Base-by-base conservation (phyloP, 2,329 filamentous ascomycete species). In the Beauveria bassiana region DNA sequence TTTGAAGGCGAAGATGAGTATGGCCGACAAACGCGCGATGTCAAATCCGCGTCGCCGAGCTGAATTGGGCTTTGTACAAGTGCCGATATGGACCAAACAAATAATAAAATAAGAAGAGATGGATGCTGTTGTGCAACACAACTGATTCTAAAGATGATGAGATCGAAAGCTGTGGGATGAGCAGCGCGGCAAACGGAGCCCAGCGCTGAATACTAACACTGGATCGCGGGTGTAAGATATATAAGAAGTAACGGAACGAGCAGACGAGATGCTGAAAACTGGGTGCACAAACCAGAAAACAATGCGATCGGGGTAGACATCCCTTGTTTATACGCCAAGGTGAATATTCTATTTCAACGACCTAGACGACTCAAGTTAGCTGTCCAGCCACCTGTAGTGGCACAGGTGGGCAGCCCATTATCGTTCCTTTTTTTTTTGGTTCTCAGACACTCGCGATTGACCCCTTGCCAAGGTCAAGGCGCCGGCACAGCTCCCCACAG, bases 401-500 rank as follows among this genome's bases (percentile, higher is more conserved):
- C 31, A 50, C 43, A 20, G 28, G 60, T 40, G 46, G 54, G 52
- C 46, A 45, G 6, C 38, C 42, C 61, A 58, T 42, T 28, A 53
- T 62, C 54, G 49, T 63, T 63, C 47, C 57, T 63, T 63, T 60
- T 60, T 59, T 59, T 40, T 34, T 34, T 26, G 38, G 38, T 63
- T 63, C 56, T 63, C 51, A 63, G 61, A 63, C 61, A 63, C 49
- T 52, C 14, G 24, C 45, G 54, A 59, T 53, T 49, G 54, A 43
- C 52, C 61, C 61, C 61, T 60, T 63, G 56, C 54, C 59, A 61
- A 61, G 61, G 61, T 63, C 61, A 63, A 61, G 61, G 61, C 61
- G 61, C 49, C 20, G 42, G 53, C 50, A 14, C 16, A 43, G 28
- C 46, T 51, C 51, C 20, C 38, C 42, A 50, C 51, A 49, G 38